These are phyloP conservation scores for Epichloe baconii DNA, from an alignment of 2,329 filamentous ascomycete genomes.

Conservation along the genomic window DNA sequence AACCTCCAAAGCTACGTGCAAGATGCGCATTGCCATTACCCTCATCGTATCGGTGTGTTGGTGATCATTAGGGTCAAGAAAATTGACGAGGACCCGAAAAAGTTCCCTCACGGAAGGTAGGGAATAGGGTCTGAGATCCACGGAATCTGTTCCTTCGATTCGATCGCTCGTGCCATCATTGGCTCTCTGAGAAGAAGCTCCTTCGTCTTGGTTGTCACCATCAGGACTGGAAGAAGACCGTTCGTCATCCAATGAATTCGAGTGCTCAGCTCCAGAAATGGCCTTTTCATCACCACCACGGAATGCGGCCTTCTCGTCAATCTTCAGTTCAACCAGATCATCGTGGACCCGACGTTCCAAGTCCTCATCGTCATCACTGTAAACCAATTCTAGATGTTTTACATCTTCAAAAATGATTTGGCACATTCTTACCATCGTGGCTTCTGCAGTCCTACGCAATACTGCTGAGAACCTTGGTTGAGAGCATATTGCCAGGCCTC, in stretches of 20 bases:
- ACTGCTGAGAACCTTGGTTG: slow-evolving; percentile 85
- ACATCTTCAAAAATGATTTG: slow-evolving; percentile 94
- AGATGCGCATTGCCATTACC: slow-evolving; percentile 93
- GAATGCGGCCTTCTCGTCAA: slow-evolving; percentile 44
- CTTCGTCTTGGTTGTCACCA: slow-evolving; percentile 1
- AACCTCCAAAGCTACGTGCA: slow-evolving; percentile 93
- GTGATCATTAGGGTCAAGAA: slow-evolving; percentile 83
- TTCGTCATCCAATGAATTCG: neutral
- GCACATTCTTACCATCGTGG: slow-evolving; percentile 97
- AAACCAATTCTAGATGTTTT: slow-evolving; percentile 71
- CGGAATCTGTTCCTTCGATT: slow-evolving; percentile 29
- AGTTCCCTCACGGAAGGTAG: slow-evolving; percentile 88
- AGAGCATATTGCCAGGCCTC: slow-evolving; percentile 91
- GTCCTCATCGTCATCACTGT: slow-evolving; percentile 51
- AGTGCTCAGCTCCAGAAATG: slow-evolving; percentile 2
- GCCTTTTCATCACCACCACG: slow-evolving; percentile 2
- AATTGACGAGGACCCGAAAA: slow-evolving; percentile 84
- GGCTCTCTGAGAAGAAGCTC: neutral
- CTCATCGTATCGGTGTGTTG: slow-evolving; percentile 91
- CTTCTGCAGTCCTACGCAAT: slow-evolving; percentile 80
- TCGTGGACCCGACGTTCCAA: slow-evolving; percentile 54
- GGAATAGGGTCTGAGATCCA: slow-evolving; percentile 75
- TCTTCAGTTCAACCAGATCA: slow-evolving; percentile 65
- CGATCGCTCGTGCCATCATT: slow-evolving; percentile 16
- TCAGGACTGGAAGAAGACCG: neutral